Base-by-base conservation (phyloP, 1,284 basidiomycete species). In the Agaricales sp. region DNA sequence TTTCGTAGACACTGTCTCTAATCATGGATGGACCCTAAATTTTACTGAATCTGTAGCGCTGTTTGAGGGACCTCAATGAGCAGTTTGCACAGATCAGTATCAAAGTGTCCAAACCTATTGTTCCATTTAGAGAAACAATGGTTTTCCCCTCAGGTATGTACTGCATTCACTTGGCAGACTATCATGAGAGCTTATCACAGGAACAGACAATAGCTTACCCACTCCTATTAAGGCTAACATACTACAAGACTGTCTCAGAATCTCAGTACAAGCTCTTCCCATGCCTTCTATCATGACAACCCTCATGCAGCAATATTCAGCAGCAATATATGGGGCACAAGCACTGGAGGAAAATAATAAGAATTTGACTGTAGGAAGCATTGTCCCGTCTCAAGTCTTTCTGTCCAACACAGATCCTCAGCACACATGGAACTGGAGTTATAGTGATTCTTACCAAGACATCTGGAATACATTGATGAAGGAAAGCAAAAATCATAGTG, bases 101-200 rank as follows among this genome's bases (percentile, higher is more conserved):
- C 45, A 91, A 95, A 57, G 83, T 87, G 4, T 97, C 93, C 1
- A 84, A 93, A 57, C 94, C 95, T 0, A 95, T 99, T 48, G 96
- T 99, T 3, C 95, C 96, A 1, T 99, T 98, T 73, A 78, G 96
- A 44, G 96, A 99, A 67, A 98, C 95, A 0, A 90, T 92, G 0
- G 77, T 97, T 24, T 87, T 80, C 58, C 90, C 73, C 2, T 60
- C 71, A 55, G 90, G 90, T 87, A 54, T 48, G 58, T n/a, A n/a
- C n/a, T n/a, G n/a, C n/a, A n/a, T n/a, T n/a, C n/a, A 80, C 87
- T 16, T 95, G 95, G 0, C 82, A 90, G 3, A 97, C 95, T 62
- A 59, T 99, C 13, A 67, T 99, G 4, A 70, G n/a, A n/a, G 8
- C 30, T 35, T n/a, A 35, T 35, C n/a, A 35, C 30, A 11, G 30